Conservation (phyloP, 257 asterid genomes). For the Thymus mandschuricus region DNA sequence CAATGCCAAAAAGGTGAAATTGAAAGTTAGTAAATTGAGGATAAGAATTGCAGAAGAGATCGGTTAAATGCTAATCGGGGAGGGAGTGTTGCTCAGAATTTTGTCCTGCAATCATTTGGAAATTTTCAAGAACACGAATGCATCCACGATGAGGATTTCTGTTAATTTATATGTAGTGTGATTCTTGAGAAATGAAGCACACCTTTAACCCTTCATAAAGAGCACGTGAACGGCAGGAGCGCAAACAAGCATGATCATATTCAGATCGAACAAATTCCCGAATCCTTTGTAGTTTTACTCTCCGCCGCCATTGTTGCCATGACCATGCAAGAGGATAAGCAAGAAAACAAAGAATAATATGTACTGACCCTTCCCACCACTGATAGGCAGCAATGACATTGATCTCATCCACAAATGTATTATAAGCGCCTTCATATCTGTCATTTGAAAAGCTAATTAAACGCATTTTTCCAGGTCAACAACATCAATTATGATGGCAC, state of each 20-base stretch:
- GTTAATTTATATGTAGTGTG: constrained; percentile 5
- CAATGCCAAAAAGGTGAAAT: not conserved
- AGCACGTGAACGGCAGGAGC: constrained; percentile 99
- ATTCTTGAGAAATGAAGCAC: constrained; percentile 30
- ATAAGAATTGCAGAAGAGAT: not conserved
- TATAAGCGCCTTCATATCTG: constrained; percentile 92
- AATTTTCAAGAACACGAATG: constrained; percentile 26
- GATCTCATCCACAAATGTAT: constrained; percentile 86
- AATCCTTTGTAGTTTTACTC: constrained; percentile 79
- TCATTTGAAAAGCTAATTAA: constrained; percentile 31
- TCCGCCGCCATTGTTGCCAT: constrained; percentile 98
- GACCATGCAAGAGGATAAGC: constrained; percentile 98
- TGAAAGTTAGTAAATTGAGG: not conserved
- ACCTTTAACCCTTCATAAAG: constrained; percentile 98
- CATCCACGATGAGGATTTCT: constrained; percentile 17
- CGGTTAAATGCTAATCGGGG: constrained; percentile 17
- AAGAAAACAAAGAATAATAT: constrained; percentile 73
- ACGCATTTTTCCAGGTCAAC: not conserved
- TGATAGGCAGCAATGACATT: constrained; percentile 88
- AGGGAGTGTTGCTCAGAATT: not conserved
- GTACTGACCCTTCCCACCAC: constrained; percentile 99
- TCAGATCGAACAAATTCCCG: constrained; percentile 98
- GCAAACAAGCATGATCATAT: constrained; percentile 97
- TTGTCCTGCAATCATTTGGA: constrained; percentile 8
- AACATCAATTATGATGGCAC: constrained; percentile 7